Evolutionary conservation across 495 filamentous ascomycete genomes (phyloP).

Genomic region (Articulospora tetracladia): DNA sequence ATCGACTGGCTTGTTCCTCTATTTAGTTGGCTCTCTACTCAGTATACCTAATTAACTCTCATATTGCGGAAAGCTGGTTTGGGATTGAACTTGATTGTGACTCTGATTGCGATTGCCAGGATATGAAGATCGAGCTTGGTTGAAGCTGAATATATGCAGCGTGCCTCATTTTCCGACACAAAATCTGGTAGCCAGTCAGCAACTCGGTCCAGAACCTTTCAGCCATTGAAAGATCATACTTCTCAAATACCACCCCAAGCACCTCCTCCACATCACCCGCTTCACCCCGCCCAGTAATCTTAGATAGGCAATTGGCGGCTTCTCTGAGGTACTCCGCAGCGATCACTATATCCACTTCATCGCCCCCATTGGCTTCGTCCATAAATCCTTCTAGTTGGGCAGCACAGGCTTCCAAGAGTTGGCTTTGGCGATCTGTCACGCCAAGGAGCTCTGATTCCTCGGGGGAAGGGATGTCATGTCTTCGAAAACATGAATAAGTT

Average conservation of each 20-base stretch:
- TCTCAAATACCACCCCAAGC: constrained; percentile 95
- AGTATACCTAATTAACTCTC: not conserved
- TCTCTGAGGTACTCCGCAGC: constrained; percentile 87
- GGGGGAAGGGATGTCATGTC: constrained; percentile 61
- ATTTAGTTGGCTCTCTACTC: not conserved
- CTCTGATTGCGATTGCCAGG: not conserved
- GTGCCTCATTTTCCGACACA: constrained; percentile 65
- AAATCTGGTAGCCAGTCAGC: too few species aligned
- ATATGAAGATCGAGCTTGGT: not conserved
- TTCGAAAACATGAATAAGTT: constrained; percentile 64
- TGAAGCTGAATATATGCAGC: not conserved
- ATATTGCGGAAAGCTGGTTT: not conserved
- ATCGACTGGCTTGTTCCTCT: not conserved
- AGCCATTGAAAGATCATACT: constrained; percentile 73
- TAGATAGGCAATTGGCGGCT: constrained; percentile 74
- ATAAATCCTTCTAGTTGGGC: constrained; percentile 69
- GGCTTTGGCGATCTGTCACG: constrained; percentile 83
- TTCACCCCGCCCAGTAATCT: constrained; percentile 84
- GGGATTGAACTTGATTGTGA: too few species aligned
- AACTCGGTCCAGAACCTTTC: too few species aligned
- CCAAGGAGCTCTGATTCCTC: constrained; percentile 78
- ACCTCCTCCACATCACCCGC: constrained; percentile 95
- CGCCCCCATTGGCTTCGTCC: constrained; percentile 33
- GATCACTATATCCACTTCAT: constrained; percentile 74
- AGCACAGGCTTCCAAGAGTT: constrained; percentile 71